Percentiles rank a stretch among this genome's conserved stretches.
These are phyloP conservation scores for Hyphodiscus hymeniophilus DNA, from an alignment of 495 filamentous ascomycete species.

Conservation along the genomic window DNA sequence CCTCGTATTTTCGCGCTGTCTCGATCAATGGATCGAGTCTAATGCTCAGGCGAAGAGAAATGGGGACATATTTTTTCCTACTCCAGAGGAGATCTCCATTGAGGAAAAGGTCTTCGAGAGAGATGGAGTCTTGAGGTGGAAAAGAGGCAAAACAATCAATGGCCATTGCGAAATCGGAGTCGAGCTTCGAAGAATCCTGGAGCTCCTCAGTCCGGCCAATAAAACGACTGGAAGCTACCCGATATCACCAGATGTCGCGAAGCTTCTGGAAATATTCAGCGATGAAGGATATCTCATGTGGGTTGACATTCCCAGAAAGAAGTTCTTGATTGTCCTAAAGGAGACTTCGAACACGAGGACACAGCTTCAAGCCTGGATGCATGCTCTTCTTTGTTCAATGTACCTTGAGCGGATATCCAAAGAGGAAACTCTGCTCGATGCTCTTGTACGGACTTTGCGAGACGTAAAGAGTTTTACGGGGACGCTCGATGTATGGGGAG, in stretches of 20 bases:
- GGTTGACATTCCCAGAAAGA: conserved; percentile 32
- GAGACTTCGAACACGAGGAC: conserved; percentile 36
- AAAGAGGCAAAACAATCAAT: conserved; percentile 34
- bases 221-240: conserved; percentile 23
- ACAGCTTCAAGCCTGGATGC: conserved; percentile 65
- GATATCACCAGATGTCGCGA: conserved; percentile 25
- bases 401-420: neutral
- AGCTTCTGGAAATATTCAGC: conserved; percentile 42
- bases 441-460: neutral
- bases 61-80: conserved; percentile 30
- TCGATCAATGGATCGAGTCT: conserved; percentile 30
- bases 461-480: neutral
- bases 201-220: conserved; percentile 4
- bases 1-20: conserved; percentile 60
- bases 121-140: conserved; percentile 53
- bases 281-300: conserved; percentile 48
- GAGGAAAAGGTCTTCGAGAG: conserved; percentile 67
- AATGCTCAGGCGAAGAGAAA: conserved; percentile 1
- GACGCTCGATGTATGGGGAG: neutral
- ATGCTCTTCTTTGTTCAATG: conserved; percentile 53
- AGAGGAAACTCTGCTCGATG: conserved; percentile 1
- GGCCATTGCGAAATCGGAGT: conserved; percentile 44
- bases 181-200: conserved; percentile 29
- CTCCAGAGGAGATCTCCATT: conserved; percentile 53
- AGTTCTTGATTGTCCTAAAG: conserved; percentile 60